Evolutionary conservation across 768 basidiomycete genomes (phyloP).

Genomic region (Rhodotorula toruloides): DNA sequence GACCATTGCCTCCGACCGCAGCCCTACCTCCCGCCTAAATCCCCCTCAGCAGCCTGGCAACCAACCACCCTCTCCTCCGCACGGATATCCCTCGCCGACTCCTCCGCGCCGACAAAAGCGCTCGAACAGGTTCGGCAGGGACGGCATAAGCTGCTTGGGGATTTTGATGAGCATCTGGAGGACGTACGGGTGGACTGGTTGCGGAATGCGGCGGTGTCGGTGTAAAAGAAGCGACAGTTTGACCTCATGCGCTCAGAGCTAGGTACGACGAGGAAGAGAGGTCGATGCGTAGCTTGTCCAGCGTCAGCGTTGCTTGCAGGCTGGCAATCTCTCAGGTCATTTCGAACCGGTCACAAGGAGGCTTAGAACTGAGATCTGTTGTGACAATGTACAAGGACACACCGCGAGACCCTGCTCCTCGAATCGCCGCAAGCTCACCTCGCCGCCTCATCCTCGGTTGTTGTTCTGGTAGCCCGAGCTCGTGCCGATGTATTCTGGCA

Average conservation of each 20-base stretch:
- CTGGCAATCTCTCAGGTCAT: no score
- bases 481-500: slow-evolving; percentile 70
- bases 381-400: no score
- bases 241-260: no score
- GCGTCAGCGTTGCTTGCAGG: no score
- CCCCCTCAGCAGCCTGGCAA: slow-evolving; percentile 11
- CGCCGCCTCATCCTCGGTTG: slow-evolving; percentile 20
- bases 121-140: slow-evolving; percentile 54
- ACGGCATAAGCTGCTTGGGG: slow-evolving; percentile 61
- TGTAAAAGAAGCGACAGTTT: background rate
- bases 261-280: background rate
- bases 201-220: slow-evolving; percentile 44
- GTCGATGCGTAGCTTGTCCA: no score
- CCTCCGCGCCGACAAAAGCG: slow-evolving; percentile 53
- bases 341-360: no score
- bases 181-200: slow-evolving; percentile 59
- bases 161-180: slow-evolving; percentile 78
- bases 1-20: slow-evolving; percentile 4
- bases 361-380: no score
- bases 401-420: background rate
- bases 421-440: background rate
- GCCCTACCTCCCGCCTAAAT: slow-evolving; percentile 17
- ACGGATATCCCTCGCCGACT: slow-evolving; percentile 52
- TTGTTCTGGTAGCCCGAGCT: slow-evolving; percentile 71
- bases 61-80: slow-evolving; percentile 44